Percentiles rank a stretch among this genome's conserved stretches.
These are phyloP conservation scores for Fusarium marasasianum DNA, from an alignment of 2,329 filamentous ascomycete species.

Conservation along the genomic window DNA sequence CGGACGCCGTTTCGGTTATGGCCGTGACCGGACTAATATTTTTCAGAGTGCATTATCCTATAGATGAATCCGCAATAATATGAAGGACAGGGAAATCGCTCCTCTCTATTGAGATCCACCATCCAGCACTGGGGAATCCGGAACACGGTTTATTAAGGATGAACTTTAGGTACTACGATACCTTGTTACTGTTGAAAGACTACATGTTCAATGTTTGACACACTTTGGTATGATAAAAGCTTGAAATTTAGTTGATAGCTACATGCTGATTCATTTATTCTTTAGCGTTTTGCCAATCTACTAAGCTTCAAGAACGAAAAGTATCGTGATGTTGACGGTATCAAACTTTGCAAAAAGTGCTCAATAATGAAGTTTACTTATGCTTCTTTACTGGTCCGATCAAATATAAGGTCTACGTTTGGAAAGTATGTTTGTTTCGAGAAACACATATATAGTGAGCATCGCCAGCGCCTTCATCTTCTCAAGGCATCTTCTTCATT, in stretches of 20 bases:
- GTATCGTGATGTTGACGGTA: not conserved
- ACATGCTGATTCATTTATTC: not conserved
- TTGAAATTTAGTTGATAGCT: not conserved
- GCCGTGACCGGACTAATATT: not conserved
- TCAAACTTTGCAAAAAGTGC: not conserved
- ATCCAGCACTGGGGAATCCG: not conserved
- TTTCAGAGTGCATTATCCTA: accelerated
- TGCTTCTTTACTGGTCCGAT: accelerated
- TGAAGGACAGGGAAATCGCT: not conserved
- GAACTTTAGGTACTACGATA: accelerated
- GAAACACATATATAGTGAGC: not conserved
- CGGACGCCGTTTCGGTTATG: accelerated
- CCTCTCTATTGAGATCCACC: too few species aligned
- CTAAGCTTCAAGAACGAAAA: not conserved
- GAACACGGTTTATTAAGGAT: not conserved
- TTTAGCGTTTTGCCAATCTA: not conserved
- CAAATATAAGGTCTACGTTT: accelerated
- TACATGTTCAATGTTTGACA: accelerated
- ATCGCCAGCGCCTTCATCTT: accelerated
- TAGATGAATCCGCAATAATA: accelerated
- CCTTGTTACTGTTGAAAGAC: not conserved
- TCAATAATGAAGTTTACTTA: not conserved
- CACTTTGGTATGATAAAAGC: accelerated
- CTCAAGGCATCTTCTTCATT: not conserved
- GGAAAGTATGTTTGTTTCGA: not conserved